Conservation (phyloP, 352 stramenopile species). For the Globisporangium solare region DNA sequence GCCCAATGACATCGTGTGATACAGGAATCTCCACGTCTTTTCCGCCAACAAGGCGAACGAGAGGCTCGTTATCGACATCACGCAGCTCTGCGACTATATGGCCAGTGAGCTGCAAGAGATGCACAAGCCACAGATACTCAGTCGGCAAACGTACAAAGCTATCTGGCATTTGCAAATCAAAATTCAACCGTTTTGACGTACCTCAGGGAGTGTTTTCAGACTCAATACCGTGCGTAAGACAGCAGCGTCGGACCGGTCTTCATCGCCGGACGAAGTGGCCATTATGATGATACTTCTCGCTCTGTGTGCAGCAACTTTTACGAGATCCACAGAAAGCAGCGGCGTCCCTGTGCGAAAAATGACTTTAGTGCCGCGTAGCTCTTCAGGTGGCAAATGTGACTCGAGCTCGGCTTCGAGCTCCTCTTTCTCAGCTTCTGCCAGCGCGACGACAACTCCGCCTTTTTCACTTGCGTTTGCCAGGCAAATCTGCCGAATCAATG, state of each 20-base stretch:
- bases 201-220: conserved; percentile 68
- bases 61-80: conserved; percentile 84
- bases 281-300: conserved; percentile 84
- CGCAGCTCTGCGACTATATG: conserved; percentile 86
- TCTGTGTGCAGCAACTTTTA: conserved; percentile 73
- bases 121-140: background rate
- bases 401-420: conserved; percentile 64
- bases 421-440: conserved; percentile 75
- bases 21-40: conserved; percentile 81
- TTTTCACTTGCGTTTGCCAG: conserved; percentile 85
- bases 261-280: conserved; percentile 59
- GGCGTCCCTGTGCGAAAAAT: conserved; percentile 81
- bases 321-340: conserved; percentile 71
- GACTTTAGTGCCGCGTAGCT: conserved; percentile 68
- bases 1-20: conserved; percentile 87
- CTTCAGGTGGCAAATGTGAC: conserved; percentile 50
- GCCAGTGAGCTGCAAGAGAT: conserved; percentile 30
- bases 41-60: conserved; percentile 74
- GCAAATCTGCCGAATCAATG: conserved; percentile 82
- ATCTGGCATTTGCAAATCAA: no score
- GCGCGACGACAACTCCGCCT: conserved; percentile 73
- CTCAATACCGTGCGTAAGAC: conserved; percentile 76
- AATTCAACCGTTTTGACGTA: conserved; percentile 7
- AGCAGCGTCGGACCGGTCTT: conserved; percentile 77
- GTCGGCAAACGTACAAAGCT: background rate